Percentiles rank a stretch among this genome's conserved stretches.
Conservation (phyloP, 2,329 filamentous ascomycete genomes). For the Magnaporthales sp. region DNA sequence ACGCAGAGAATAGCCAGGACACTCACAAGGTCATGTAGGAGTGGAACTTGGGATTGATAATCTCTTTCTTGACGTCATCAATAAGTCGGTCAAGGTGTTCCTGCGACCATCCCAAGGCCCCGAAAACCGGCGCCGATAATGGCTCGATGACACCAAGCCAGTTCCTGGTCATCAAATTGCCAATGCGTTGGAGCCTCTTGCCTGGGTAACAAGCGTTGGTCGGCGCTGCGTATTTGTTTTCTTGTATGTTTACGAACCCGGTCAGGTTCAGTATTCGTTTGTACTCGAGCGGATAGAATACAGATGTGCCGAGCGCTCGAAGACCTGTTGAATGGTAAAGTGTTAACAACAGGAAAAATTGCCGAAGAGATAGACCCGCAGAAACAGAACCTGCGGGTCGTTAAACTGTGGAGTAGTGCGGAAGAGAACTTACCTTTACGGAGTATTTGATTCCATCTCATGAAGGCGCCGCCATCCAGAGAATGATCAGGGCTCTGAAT, state of each 20-base stretch:
- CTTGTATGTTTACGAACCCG: constrained; percentile 21
- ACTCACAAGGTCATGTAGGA: constrained; percentile 21
- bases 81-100: constrained; percentile 15
- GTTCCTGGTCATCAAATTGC: constrained; percentile 19
- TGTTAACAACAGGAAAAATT: background rate
- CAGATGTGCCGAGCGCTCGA: constrained; percentile 20
- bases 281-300: constrained; percentile 19
- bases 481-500: constrained; percentile 22
- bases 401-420: background rate
- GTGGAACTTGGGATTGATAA: constrained; percentile 18
- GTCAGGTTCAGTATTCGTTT: constrained; percentile 18
- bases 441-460: constrained; percentile 20
- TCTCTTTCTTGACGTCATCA: constrained; percentile 14
- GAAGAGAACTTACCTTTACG: constrained; percentile 13
- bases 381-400: too few relatives aligned
- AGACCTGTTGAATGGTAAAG: constrained; percentile 12
- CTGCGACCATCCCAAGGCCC: constrained; percentile 17
- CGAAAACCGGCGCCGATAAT: constrained; percentile 14
- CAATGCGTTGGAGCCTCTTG: constrained; percentile 19
- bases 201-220: constrained; percentile 22
- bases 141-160: constrained; percentile 18
- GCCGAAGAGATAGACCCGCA: background rate
- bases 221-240: constrained; percentile 17
- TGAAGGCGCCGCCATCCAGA: constrained; percentile 20
- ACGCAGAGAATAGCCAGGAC: background rate